A percentile compares a stretch with the other conserved stretches of the same genome.
These are phyloP conservation scores for Acorus calamus DNA, from an alignment of 106 monocot genomes.

Conservation along the genomic window DNA sequence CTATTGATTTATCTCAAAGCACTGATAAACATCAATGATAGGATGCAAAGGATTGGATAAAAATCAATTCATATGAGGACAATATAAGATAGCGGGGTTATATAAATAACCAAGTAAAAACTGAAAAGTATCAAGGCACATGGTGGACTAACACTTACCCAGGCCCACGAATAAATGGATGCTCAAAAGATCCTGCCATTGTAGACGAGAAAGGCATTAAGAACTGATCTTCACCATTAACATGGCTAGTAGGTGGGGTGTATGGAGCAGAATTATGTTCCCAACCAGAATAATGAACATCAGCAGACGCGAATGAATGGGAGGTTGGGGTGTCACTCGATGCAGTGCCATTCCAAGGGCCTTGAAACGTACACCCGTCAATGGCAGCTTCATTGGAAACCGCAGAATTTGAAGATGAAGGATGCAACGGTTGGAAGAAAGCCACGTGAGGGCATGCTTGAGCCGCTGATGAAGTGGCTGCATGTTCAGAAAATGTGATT, in stretches of 20 bases:
- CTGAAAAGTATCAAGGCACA: not conserved
- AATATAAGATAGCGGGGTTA: too few relatives aligned
- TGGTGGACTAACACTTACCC: constrained; percentile 9
- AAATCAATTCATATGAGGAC: too few relatives aligned
- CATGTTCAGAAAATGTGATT: constrained; percentile 27
- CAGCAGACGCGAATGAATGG: constrained; percentile 5
- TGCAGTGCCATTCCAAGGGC: constrained; percentile 11
- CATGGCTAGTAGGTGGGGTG: not conserved
- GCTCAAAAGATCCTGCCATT: constrained; percentile 10
- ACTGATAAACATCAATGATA: too few relatives aligned
- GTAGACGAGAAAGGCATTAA: constrained; percentile 6
- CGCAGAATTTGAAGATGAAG: constrained; percentile 33
- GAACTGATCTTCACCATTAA: constrained; percentile 6
- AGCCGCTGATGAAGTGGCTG: constrained; percentile 19
- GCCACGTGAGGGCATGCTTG: constrained; percentile 6
- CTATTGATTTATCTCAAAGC: too few relatives aligned
- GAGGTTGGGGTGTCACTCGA: constrained; percentile 16
- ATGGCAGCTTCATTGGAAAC: constrained; percentile 10
- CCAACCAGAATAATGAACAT: constrained; percentile 15
- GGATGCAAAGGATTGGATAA: too few relatives aligned
- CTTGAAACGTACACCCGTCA: constrained; percentile 30
- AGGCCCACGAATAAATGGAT: constrained; percentile 15
- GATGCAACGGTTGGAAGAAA: constrained; percentile 20
- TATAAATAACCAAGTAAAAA: not conserved
- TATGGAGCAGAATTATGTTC: constrained; percentile 9